phyloP scores from a whole-genome alignment of 2,329 filamentous ascomycete species.

The Alternaria panax region DNA sequence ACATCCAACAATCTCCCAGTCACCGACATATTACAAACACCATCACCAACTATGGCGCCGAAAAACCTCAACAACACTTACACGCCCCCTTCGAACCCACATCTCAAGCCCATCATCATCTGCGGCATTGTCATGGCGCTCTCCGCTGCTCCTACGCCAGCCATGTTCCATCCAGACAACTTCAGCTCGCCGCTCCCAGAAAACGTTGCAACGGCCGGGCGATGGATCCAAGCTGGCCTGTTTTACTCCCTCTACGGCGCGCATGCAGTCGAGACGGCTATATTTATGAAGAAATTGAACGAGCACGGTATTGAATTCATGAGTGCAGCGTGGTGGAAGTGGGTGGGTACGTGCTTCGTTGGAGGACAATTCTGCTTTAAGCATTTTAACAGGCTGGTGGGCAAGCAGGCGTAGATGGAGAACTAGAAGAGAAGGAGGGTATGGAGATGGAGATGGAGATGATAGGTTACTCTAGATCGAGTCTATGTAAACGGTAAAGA shows the following conservation, averaged over 20 bases:
- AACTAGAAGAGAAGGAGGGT: background rate
- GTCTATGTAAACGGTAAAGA: background rate
- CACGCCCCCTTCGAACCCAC: conserved; percentile 18
- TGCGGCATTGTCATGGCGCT: conserved; percentile 37
- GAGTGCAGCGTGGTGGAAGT: conserved; percentile 31
- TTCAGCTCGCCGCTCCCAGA: conserved; percentile 12
- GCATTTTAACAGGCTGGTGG: conserved; percentile 30
- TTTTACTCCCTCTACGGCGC: conserved; percentile 36
- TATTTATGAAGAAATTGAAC: conserved; percentile 26
- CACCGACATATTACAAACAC: background rate
- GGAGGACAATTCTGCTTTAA: conserved; percentile 32
- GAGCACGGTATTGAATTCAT: conserved; percentile 24
- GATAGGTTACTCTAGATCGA: background rate
- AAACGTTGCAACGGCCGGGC: conserved; percentile 20
- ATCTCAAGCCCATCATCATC: conserved; percentile 31
- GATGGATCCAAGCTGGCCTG: conserved; percentile 30
- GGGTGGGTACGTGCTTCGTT: conserved; percentile 36
- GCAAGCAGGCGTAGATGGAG: background rate
- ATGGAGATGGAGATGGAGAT: background rate
- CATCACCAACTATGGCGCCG: conserved; percentile 15
- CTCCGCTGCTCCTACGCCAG: conserved; percentile 27
- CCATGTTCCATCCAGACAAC: conserved; percentile 29
- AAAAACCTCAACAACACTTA: conserved; percentile 32
- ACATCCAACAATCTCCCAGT: background rate
- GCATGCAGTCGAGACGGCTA: conserved; percentile 30